Conservation (phyloP, 2,329 filamentous ascomycete species). For the Hypoxylon sp. region DNA sequence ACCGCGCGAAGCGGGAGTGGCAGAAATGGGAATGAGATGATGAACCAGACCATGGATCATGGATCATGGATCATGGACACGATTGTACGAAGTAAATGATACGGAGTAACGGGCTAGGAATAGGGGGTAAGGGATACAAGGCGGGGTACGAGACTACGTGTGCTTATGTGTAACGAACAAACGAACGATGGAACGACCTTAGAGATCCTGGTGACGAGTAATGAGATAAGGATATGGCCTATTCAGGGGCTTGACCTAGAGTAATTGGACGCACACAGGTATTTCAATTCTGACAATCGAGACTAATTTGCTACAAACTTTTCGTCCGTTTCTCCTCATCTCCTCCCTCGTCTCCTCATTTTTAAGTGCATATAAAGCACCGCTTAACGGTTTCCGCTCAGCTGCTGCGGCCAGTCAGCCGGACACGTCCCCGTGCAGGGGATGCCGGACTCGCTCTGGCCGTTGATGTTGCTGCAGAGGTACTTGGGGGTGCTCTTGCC, state of each 20-base stretch:
- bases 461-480: slow-evolving; percentile 61
- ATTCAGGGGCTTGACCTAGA: not conserved
- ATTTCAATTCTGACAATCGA: not conserved
- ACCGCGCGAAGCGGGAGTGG: slow-evolving; percentile 69
- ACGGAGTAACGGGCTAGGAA: not conserved
- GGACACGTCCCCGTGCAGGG: slow-evolving; percentile 57
- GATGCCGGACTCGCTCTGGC: slow-evolving; percentile 55
- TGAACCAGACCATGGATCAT: not conserved
- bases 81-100: slow-evolving; percentile 15
- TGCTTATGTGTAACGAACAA: slow-evolving; percentile 30
- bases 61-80: not conserved
- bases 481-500: slow-evolving; percentile 57
- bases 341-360: too few species aligned
- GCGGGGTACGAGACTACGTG: slow-evolving; percentile 34
- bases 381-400: slow-evolving; percentile 51
- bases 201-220: slow-evolving; percentile 32
- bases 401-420: slow-evolving; percentile 57
- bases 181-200: not conserved
- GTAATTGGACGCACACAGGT: not conserved
- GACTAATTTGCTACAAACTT: slow-evolving; percentile 4
- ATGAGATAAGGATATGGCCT: slow-evolving; percentile 31
- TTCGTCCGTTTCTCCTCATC: not conserved
- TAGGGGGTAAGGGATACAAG: slow-evolving; percentile 15
- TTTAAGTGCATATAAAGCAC: not conserved
- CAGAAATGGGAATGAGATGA: slow-evolving; percentile 67